Base-by-base conservation (phyloP, 306 rosid species). In the Cercis canadensis region DNA sequence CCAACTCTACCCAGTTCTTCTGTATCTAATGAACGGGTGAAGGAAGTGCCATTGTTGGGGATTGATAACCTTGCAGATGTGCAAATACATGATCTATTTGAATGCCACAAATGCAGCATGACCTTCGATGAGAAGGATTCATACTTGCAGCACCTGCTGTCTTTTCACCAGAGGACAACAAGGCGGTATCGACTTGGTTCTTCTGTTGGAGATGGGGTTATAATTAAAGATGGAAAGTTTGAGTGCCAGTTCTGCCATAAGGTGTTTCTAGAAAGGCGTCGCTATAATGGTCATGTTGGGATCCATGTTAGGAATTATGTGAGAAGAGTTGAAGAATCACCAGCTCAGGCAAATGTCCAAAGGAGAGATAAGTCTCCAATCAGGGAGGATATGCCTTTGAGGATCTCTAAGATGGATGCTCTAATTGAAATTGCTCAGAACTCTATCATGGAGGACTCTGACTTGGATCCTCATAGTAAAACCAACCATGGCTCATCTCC, bases 201-300 rank as follows among this genome's bases (percentile, higher is more conserved):
- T 11, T 85, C 97, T 50, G 96, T 92, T 78, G 92, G 93, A 51
- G 97, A 89, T 72, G 97, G 97, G 57, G 97, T 91, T 70, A 91
- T 91, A 73, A 87, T 91, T 59, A 88, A 87, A 75, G 92, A 91
- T 69, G 97, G 96, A n/a, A 91, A 88, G 69, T 91, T 81, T 75
- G 96, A 88, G 77, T 91, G 97, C 83, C 97, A 91, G 85, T 91
- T 91, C 78, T 91, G 97, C 79, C 97, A 91, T 72, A 88, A 91
- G 80, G 91, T 88, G 70, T 91, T 88, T 69, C 54, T 78, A 40
- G 97, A 91, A 69, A 85, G 90, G 87, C 90, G 89, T 74, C 92
- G 96, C 76, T 91, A 91, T 81, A 91, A 88, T 67, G 87, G 96
- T 53, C 97, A 91, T 76, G 97, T 91, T 51, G 97, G 97, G 67